Evolutionary conservation across 2,329 filamentous ascomycete genomes (phyloP), one percentile per base, ranked within the genome.

Genomic region (Beauveria sp.): DNA sequence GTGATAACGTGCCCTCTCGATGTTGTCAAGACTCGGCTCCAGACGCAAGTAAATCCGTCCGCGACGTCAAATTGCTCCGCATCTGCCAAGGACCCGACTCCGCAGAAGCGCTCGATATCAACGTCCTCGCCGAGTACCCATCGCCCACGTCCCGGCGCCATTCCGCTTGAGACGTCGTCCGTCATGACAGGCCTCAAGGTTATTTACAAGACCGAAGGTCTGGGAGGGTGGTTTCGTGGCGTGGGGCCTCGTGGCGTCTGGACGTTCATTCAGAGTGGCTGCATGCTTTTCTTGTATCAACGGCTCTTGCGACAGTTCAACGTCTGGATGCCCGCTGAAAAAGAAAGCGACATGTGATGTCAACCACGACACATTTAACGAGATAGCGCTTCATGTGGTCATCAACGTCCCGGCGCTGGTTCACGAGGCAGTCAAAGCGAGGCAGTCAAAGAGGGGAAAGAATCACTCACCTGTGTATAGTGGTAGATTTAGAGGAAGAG

Each of bases 191-290:
- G 93, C 1, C 76, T 99, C 43, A 86, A 82, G 67, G 83, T 96
- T 65, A 96, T 99, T 68, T 99, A 97, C 76, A 86, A 84, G 66
- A 91, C 89, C 6, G 94, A 99, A 75, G 94, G 94, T 1, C 67
- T 97, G 18, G 84, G 83, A 2, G 96, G 94, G 1, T 96, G 91
- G 87, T 99, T 99, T 75, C 85, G 94, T 62, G 94, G 94, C 28
- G 93, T 99, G 2, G 93, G 93, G 0, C 94, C 94, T 2, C 85
- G 94, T 59, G 88, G 88, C 61, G 91, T 97, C 16, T 99, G 94
- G 94, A 99, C 94, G 24, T 96, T 93, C 70, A 91, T 97, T 62
- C 94, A 99, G 78, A 96, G 90, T 70, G 90, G 92, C 47, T 96
- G 91, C 66, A 97, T 97, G 93, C 80, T 97, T 71, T 92, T 97